Evolutionary conservation across 2,329 filamentous ascomycete genomes (phyloP).

Genomic region (Colletotrichum orchidophilum): DNA sequence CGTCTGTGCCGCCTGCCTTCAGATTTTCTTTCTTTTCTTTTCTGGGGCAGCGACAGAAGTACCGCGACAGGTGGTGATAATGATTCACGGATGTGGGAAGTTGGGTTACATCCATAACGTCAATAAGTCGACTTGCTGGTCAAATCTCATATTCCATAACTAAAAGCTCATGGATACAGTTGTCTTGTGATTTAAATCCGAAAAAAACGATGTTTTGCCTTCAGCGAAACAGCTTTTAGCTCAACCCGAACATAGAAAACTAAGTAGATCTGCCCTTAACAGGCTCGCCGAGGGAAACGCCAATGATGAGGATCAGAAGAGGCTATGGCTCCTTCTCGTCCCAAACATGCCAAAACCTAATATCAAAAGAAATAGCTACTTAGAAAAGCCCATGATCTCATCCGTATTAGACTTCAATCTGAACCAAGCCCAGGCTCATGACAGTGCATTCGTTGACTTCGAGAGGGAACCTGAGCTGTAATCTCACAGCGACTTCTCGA

Average conservation of each 20-base stretch:
- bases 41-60: background rate
- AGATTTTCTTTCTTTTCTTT: background rate
- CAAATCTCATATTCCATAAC: background rate
- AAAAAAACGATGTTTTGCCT: background rate
- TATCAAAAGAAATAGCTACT: background rate
- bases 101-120: background rate
- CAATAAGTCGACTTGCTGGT: background rate
- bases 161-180: background rate
- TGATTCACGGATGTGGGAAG: background rate
- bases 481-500: slow-evolving; percentile 59
- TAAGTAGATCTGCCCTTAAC: background rate
- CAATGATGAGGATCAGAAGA: background rate
- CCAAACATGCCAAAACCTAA: background rate
- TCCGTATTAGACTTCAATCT: background rate
- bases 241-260: background rate
- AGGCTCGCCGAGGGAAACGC: background rate
- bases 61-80: background rate
- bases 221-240: background rate
- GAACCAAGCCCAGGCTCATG: background rate
- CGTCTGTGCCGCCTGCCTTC: background rate
- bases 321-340: background rate
- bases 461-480: background rate
- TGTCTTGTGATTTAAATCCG: background rate
- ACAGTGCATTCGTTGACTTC: no score
- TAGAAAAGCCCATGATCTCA: background rate